phyloP scores from a whole-genome alignment of 208 protist species.

The Trypanosoma vivax region DNA sequence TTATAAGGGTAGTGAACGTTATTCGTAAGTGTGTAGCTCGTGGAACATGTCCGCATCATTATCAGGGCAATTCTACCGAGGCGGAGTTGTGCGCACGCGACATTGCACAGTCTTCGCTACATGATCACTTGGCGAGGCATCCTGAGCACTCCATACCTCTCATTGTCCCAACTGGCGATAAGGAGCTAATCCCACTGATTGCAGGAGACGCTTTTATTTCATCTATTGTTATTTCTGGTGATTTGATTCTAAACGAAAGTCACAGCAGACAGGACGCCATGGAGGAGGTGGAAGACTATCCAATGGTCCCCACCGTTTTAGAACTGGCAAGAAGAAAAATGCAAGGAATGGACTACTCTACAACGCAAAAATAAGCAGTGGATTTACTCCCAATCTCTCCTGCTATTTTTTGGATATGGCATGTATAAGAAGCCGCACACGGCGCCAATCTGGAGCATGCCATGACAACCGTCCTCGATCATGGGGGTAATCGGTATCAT shows the following conservation, averaged over 20 bases:
- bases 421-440: too few relatives aligned
- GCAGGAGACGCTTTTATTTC: slow-evolving; percentile 70
- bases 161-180: slow-evolving; percentile 26
- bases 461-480: too few relatives aligned
- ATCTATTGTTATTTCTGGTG: slow-evolving; percentile 44
- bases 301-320: slow-evolving; percentile 65
- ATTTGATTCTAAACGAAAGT: slow-evolving; percentile 26
- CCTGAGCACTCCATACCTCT: slow-evolving; percentile 47
- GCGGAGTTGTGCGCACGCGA: slow-evolving; percentile 18
- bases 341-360: not conserved
- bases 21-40: slow-evolving; percentile 40
- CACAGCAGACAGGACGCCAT: slow-evolving; percentile 2
- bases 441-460: too few relatives aligned
- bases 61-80: slow-evolving; percentile 8
- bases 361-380: not conserved
- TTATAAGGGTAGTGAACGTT: slow-evolving; percentile 71
- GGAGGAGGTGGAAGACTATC: slow-evolving; percentile 60
- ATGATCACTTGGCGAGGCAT: slow-evolving; percentile 29
- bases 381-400: too few relatives aligned
- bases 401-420: too few relatives aligned
- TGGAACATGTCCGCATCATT: slow-evolving; percentile 25
- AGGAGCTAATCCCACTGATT: slow-evolving; percentile 48
- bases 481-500: too few relatives aligned
- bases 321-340: slow-evolving; percentile 10
- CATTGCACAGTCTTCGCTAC: slow-evolving; percentile 22